Percentiles rank a stretch among this genome's conserved stretches.
phyloP scores from a whole-genome alignment of 1,284 basidiomycete species.

The Cryptococcus maquisensis region DNA sequence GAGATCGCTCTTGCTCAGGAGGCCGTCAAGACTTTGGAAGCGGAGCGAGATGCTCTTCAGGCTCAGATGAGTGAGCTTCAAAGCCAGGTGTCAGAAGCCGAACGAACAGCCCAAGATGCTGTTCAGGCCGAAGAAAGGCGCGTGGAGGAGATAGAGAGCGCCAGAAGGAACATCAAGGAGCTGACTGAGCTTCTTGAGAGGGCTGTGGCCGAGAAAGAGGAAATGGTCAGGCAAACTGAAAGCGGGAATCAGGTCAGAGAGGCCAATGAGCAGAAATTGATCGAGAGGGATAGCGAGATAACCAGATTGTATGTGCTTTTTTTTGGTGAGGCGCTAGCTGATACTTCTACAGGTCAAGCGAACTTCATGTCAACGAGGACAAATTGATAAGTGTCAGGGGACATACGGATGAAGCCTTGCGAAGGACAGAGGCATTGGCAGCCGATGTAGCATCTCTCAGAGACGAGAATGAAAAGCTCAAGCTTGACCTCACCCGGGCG shows the following conservation, averaged over 20 bases:
- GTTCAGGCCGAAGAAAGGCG: not conserved
- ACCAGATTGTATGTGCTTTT: slow-evolving; percentile 2
- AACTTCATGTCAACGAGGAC: not conserved
- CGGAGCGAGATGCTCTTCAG: not conserved
- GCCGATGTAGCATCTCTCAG: not conserved
- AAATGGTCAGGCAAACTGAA: not conserved
- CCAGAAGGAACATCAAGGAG: not conserved
- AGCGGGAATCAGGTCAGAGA: not conserved
- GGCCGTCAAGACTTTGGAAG: not conserved
- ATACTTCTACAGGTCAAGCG: not conserved
- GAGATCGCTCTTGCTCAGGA: not conserved
- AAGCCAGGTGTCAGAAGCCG: not conserved
- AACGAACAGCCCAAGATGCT: not conserved
- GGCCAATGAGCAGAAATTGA: not conserved
- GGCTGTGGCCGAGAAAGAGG: not conserved
- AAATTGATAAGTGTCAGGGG: not conserved
- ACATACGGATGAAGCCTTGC: no score
- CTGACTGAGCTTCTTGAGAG: not conserved
- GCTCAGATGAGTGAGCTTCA: not conserved
- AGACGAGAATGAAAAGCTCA: slow-evolving; percentile 8
- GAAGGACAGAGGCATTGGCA: no score
- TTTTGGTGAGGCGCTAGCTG: not conserved
- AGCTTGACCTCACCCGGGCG: slow-evolving; percentile 2
- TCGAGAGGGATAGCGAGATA: not conserved
- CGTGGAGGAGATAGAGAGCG: not conserved